phyloP scores from a whole-genome alignment of 2,329 filamentous ascomycete genomes.

The Ophiostoma triangulosporum region DNA sequence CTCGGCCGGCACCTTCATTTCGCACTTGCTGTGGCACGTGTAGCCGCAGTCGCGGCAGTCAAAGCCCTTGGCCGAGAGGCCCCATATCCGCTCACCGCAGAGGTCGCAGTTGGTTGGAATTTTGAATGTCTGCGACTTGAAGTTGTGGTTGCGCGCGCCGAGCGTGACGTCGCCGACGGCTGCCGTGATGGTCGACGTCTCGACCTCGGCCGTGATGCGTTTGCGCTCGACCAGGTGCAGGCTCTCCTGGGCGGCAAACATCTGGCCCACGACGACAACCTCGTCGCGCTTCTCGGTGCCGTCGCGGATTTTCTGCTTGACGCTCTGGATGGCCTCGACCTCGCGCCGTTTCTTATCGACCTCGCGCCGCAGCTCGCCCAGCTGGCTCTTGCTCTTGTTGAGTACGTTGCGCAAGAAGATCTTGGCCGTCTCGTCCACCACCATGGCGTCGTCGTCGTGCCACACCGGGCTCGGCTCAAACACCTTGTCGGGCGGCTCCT shows the following conservation, averaged over 20 bases:
- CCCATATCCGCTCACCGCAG: slow-evolving; percentile 95
- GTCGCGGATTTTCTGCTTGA: slow-evolving; percentile 64
- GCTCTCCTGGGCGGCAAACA: slow-evolving; percentile 73
- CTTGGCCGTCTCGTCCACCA: slow-evolving; percentile 75
- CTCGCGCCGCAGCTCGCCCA: slow-evolving; percentile 68
- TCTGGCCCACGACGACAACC: slow-evolving; percentile 66
- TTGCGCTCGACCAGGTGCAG: slow-evolving; percentile 75
- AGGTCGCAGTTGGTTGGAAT: slow-evolving; percentile 97
- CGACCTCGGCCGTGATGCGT: slow-evolving; percentile 78
- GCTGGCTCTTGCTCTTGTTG: slow-evolving; percentile 73
- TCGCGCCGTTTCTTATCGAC: slow-evolving; percentile 78
- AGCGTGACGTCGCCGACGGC: slow-evolving; percentile 86
- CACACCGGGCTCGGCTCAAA: slow-evolving; percentile 96
- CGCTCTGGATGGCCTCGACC: slow-evolving; percentile 60
- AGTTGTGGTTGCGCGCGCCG: slow-evolving; percentile 89
- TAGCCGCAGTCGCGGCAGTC: slow-evolving; percentile 95
- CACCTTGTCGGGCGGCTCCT: slow-evolving; percentile 69
- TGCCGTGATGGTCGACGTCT: slow-evolving; percentile 82
- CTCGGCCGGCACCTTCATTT: slow-evolving; percentile 95
- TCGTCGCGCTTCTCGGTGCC: slow-evolving; percentile 73
- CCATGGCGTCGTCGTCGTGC: slow-evolving; percentile 83
- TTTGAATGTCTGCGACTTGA: slow-evolving; percentile 98
- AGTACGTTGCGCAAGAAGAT: slow-evolving; percentile 85
- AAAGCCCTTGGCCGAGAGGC: slow-evolving; percentile 88
- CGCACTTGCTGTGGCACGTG: slow-evolving; percentile 95